Percentiles rank a stretch among this genome's conserved stretches.
Evolutionary conservation across 345 rosid genomes (phyloP).

Genomic region (Raphanus raphanistrum): DNA sequence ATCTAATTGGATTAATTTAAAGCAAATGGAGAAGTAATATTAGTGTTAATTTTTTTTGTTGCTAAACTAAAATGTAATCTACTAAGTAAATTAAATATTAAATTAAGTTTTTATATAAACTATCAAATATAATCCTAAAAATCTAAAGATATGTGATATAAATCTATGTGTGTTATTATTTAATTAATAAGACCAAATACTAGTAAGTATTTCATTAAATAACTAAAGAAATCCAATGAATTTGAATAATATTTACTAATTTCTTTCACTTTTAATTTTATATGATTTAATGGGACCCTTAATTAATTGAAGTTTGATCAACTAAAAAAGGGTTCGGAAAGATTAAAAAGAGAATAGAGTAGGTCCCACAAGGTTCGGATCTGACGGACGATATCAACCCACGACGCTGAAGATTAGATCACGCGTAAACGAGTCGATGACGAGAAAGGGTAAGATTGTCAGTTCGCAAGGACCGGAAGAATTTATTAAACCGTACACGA

Average conservation of each 20-base stretch:
- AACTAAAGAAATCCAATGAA: background rate
- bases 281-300: background rate
- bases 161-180: too few species aligned
- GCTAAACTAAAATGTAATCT: too few species aligned
- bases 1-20: too few species aligned
- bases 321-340: background rate
- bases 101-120: background rate
- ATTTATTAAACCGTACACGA: constrained; percentile 43
- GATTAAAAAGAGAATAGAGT: background rate
- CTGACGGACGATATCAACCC: constrained; percentile 4
- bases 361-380: constrained; percentile 28
- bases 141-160: background rate
- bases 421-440: constrained; percentile 28
- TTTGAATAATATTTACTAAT: background rate
- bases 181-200: too few species aligned
- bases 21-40: too few species aligned
- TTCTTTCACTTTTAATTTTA: background rate
- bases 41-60: too few species aligned
- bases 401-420: constrained; percentile 12
- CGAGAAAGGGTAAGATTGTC: constrained; percentile 39
- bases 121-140: background rate
- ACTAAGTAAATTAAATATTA: background rate
- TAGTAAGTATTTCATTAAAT: too few species aligned
- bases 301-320: background rate
- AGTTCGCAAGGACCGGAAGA: background rate